Evolutionary conservation across 2,329 filamentous ascomycete genomes (phyloP).

Genomic region (Claviceps sp.): DNA sequence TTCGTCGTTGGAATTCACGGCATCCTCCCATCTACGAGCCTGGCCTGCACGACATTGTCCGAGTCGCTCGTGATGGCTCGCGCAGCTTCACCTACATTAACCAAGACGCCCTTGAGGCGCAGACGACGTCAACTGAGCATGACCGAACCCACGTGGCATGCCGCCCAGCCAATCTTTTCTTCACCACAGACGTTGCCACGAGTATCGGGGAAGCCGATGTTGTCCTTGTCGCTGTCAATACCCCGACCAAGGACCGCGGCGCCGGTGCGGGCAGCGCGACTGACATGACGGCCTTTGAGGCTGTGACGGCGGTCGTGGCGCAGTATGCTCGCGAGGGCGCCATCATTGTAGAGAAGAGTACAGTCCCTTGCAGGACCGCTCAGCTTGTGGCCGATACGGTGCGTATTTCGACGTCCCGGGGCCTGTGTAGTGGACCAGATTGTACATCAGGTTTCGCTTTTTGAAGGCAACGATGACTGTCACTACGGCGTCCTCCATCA

Average conservation of each 20-base stretch:
- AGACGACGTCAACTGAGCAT: slow-evolving; percentile 18
- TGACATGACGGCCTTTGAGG: slow-evolving; percentile 60
- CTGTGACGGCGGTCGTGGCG: slow-evolving; percentile 54
- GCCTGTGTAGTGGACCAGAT: background rate
- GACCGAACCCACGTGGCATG: slow-evolving; percentile 23
- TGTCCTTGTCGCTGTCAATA: slow-evolving; percentile 66
- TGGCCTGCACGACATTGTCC: slow-evolving; percentile 54
- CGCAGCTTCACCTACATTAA: slow-evolving; percentile 29
- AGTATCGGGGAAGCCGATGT: slow-evolving; percentile 56
- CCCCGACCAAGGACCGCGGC: slow-evolving; percentile 61
- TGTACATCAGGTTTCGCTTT: too few species aligned
- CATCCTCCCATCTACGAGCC: slow-evolving; percentile 67
- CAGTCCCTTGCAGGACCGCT: slow-evolving; percentile 63
- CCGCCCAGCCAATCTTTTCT: slow-evolving; percentile 54
- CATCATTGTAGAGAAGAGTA: slow-evolving; percentile 73
- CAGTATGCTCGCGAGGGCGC: slow-evolving; percentile 50
- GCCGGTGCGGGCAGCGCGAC: slow-evolving; percentile 57
- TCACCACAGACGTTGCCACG: slow-evolving; percentile 52
- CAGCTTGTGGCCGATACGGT: slow-evolving; percentile 57
- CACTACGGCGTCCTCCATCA: too few species aligned
- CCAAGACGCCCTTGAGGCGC: slow-evolving; percentile 19
- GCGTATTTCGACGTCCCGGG: slow-evolving; percentile 14
- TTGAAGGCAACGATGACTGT: too few species aligned
- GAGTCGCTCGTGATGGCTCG: slow-evolving; percentile 46
- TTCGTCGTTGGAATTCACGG: slow-evolving; percentile 59